These are phyloP conservation scores for Populus pruinosa DNA, from an alignment of 345 rosid species.

Conservation along the genomic window DNA sequence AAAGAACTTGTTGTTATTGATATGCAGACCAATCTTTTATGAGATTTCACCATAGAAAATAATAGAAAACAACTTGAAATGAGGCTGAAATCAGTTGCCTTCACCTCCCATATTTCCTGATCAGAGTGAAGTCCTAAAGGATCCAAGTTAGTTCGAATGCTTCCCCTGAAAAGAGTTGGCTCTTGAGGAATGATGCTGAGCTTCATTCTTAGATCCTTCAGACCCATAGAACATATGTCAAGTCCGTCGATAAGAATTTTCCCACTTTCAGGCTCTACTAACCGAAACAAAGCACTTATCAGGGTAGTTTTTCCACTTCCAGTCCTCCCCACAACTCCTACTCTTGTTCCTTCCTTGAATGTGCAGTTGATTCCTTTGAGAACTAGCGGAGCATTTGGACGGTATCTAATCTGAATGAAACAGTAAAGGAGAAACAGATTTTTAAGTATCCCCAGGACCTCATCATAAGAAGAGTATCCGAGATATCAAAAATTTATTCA, in stretches of 20 bases:
- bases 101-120: constrained; percentile 77
- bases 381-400: constrained; percentile 32
- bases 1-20: neutral
- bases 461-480: too few species aligned
- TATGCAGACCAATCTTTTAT: too few species aligned
- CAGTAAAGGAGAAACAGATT: neutral
- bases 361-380: constrained; percentile 37
- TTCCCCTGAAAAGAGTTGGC: constrained; percentile 79
- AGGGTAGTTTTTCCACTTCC: constrained; percentile 92
- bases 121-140: constrained; percentile 77
- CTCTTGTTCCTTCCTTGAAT: constrained; percentile 44
- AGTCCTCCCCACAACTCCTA: constrained; percentile 87
- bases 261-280: constrained; percentile 80
- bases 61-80: neutral
- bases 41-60: too few species aligned
- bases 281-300: constrained; percentile 79
- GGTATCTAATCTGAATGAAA: constrained; percentile 25
- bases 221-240: constrained; percentile 70
- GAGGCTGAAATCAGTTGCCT: neutral
- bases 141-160: constrained; percentile 75
- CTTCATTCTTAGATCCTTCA: constrained; percentile 79
- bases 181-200: constrained; percentile 98
- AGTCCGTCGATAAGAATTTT: constrained; percentile 63
- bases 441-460: neutral
- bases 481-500: neutral